Evolutionary conservation across 331 rosid genomes (phyloP).

Genomic region (Erythrophleum ivorense): DNA sequence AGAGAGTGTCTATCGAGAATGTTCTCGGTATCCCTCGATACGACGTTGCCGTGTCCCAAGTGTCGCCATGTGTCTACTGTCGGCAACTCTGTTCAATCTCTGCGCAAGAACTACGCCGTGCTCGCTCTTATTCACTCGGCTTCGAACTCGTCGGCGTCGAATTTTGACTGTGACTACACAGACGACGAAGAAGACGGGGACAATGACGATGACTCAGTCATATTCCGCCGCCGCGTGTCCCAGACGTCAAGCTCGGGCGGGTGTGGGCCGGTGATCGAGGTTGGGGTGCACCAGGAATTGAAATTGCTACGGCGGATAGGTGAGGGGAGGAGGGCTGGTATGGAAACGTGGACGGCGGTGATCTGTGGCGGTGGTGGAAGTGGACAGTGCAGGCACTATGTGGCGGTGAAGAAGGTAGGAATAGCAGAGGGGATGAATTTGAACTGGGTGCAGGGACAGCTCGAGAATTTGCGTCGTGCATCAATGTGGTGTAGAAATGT

Average conservation of each 20-base stretch:
- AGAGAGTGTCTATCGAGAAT: constrained; percentile 64
- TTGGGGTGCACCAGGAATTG: constrained; percentile 60
- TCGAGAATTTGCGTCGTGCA: constrained; percentile 63
- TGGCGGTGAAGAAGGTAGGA: constrained; percentile 69
- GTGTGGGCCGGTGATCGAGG: constrained; percentile 70
- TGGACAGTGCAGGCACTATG: constrained; percentile 62
- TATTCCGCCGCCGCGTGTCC: constrained; percentile 49
- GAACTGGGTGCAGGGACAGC: constrained; percentile 65
- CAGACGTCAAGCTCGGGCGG: constrained; percentile 54
- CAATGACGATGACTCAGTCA: constrained; percentile 38
- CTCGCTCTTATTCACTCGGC: constrained; percentile 63
- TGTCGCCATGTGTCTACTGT: constrained; percentile 77
- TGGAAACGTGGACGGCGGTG: constrained; percentile 69
- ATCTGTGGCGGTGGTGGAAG: constrained; percentile 45
- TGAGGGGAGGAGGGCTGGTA: constrained; percentile 59
- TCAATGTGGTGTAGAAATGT: constrained; percentile 89
- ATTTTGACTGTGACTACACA: constrained; percentile 55
- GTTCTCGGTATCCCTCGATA: constrained; percentile 62
- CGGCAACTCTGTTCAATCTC: constrained; percentile 72
- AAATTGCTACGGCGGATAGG: constrained; percentile 59
- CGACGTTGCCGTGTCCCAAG: constrained; percentile 69
- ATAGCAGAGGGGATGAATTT: constrained; percentile 54
- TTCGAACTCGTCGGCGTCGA: constrained; percentile 33
- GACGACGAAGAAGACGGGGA: constrained; percentile 58
- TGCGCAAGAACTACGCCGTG: constrained; percentile 73